Conservation (phyloP, 768 basidiomycete genomes). For the Hortiboletus campestris region DNA sequence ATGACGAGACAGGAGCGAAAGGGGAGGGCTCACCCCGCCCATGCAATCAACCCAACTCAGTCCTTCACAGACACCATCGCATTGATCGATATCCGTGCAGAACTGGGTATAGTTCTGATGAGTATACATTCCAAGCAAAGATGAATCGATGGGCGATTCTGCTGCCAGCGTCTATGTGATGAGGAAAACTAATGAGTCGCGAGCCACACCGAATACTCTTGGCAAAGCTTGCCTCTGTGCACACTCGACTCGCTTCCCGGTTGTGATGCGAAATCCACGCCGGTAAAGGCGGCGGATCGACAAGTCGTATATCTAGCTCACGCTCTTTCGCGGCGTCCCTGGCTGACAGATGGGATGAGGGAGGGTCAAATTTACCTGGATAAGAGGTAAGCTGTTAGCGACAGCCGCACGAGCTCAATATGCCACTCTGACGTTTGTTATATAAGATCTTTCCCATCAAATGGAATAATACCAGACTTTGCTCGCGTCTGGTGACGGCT, state of each 20-base stretch:
- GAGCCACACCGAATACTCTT: not conserved
- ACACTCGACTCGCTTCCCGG: constrained; percentile 68
- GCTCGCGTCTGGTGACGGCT: constrained; percentile 78
- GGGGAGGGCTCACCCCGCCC: constrained; percentile 45
- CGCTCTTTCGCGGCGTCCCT: constrained; percentile 65
- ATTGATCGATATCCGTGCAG: constrained; percentile 74
- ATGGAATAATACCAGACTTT: constrained; percentile 87
- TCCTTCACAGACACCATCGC: constrained; percentile 65
- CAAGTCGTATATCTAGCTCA: constrained; percentile 52
- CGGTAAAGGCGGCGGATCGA: constrained; percentile 58
- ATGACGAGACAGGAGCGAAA: not conserved
- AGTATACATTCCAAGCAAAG: constrained; percentile 82
- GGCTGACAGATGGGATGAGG: constrained; percentile 49
- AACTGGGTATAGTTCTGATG: constrained; percentile 94
- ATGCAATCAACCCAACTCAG: constrained; percentile 76
- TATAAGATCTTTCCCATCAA: constrained; percentile 91
- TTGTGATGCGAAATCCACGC: constrained; percentile 56
- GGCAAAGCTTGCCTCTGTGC: constrained; percentile 58
- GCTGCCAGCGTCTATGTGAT: constrained; percentile 61
- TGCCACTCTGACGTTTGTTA: constrained; percentile 70
- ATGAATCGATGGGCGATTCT: constrained; percentile 89
- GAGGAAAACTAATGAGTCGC: not conserved
- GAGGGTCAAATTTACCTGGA: constrained; percentile 74
- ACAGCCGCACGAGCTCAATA: not conserved
- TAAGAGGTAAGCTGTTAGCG: constrained; percentile 2